phyloP scores from a whole-genome alignment of 768 basidiomycete species.

The Boletus rubropictus region DNA sequence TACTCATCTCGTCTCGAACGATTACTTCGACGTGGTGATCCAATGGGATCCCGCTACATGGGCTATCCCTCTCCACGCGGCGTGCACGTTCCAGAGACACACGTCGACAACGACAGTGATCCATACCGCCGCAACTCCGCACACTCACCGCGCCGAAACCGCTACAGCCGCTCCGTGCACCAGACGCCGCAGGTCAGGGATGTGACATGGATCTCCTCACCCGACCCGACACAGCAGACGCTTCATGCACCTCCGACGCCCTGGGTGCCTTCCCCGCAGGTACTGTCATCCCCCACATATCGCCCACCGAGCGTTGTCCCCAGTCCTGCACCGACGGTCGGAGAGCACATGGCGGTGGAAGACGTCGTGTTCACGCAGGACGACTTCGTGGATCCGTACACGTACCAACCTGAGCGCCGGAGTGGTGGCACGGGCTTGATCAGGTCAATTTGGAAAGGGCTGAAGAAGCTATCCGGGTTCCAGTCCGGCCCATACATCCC shows the following conservation, averaged over 20 bases:
- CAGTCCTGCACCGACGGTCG: conserved; percentile 25
- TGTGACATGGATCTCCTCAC: conserved; percentile 21
- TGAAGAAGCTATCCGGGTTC: conserved; percentile 28
- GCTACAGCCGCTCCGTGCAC: conserved; percentile 16
- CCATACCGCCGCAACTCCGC: conserved; percentile 3
- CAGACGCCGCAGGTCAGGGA: conserved; percentile 22
- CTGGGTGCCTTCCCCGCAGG: background rate
- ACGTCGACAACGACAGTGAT: conserved; percentile 1
- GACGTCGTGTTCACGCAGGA: conserved; percentile 6
- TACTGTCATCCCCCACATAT: conserved; percentile 10
- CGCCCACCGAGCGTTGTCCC: conserved; percentile 11
- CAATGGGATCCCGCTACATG: conserved; percentile 22
- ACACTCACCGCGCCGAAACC: conserved; percentile 13
- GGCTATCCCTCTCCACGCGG: conserved; percentile 23
- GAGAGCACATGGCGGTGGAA: conserved; percentile 28
- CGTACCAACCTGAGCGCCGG: conserved; percentile 7
- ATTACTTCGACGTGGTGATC: background rate
- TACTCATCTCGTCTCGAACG: background rate
- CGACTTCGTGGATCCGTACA: conserved; percentile 1
- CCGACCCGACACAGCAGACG: conserved; percentile 14
- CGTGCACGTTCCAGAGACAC: conserved; percentile 18
- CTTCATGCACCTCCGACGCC: conserved; percentile 3
- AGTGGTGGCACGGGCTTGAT: conserved; percentile 16
- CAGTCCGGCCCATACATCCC: background rate
- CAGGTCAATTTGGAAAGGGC: conserved; percentile 29